Evolutionary conservation across 202 grass and related monocot genomes (phyloP).

Genomic region (Setaria viridis): DNA sequence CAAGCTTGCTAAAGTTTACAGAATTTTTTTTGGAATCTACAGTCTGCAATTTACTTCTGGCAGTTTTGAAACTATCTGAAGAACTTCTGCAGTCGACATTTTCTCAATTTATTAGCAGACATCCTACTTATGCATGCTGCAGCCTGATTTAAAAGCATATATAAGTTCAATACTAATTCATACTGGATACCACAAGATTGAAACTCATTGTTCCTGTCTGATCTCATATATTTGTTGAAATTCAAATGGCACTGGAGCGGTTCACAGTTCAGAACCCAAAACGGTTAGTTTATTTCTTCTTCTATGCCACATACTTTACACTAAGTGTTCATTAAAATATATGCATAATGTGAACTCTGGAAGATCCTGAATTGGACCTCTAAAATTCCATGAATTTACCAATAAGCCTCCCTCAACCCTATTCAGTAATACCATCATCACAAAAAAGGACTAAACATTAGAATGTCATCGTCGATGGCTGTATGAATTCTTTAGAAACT

Average conservation of each 20-base stretch:
- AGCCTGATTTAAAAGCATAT: not conserved
- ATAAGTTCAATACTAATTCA: not conserved
- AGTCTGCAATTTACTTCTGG: not conserved
- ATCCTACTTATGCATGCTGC: not conserved
- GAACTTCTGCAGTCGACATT: not conserved
- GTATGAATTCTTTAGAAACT: constrained; percentile 23
- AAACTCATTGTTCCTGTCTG: not conserved
- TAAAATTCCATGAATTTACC: constrained; percentile 18
- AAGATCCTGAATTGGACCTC: not conserved
- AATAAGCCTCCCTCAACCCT: not conserved
- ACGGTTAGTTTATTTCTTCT: not conserved
- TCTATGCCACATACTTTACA: not conserved
- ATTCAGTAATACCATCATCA: not conserved
- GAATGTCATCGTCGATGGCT: not conserved
- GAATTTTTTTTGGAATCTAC: not conserved
- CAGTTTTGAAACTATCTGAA: not conserved
- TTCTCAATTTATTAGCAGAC: constrained; percentile 18
- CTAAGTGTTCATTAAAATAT: constrained; percentile 1
- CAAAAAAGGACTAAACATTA: not conserved
- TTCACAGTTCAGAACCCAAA: not conserved
- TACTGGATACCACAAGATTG: not conserved
- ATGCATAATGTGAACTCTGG: not conserved
- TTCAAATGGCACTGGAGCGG: not conserved
- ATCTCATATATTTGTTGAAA: not conserved
- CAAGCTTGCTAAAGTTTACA: not conserved